Conservation (phyloP, 805 yeast species). For the Ogataea salicorniae region DNA sequence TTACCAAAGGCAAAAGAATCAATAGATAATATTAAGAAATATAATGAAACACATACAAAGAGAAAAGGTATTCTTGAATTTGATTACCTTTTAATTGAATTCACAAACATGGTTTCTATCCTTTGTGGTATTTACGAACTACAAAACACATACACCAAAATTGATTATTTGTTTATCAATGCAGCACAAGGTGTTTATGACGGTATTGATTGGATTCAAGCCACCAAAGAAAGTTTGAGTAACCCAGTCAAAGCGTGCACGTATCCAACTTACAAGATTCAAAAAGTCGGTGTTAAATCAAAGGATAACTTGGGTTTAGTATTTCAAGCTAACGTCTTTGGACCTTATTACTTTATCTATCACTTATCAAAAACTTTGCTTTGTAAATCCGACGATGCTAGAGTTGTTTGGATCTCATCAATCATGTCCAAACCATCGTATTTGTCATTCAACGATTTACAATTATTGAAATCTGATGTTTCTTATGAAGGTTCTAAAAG, state of each 20-base stretch:
- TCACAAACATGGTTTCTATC: constrained; percentile 82
- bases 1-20: constrained; percentile 78
- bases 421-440: constrained; percentile 73
- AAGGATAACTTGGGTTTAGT: constrained; percentile 79
- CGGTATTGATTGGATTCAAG: constrained; percentile 84
- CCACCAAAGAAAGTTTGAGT: constrained; percentile 57
- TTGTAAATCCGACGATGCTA: constrained; percentile 41
- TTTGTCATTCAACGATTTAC: constrained; percentile 70
- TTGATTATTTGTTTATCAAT: constrained; percentile 79
- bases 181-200: constrained; percentile 86
- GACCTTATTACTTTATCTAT: constrained; percentile 82
- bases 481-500: constrained; percentile 93
- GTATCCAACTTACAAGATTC: constrained; percentile 79
- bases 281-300: constrained; percentile 70
- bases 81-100: constrained; percentile 87
- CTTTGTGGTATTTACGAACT: constrained; percentile 70
- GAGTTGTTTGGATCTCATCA: constrained; percentile 81
- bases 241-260: constrained; percentile 83
- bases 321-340: constrained; percentile 95
- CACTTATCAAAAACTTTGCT: constrained; percentile 52
- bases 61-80: constrained; percentile 64
- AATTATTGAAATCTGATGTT: constrained; percentile 54
- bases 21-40: constrained; percentile 51
- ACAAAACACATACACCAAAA: constrained; percentile 51
- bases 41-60: constrained; percentile 29